phyloP scores from a whole-genome alignment of 352 stramenopile species.

The Phytophthora sp. region DNA sequence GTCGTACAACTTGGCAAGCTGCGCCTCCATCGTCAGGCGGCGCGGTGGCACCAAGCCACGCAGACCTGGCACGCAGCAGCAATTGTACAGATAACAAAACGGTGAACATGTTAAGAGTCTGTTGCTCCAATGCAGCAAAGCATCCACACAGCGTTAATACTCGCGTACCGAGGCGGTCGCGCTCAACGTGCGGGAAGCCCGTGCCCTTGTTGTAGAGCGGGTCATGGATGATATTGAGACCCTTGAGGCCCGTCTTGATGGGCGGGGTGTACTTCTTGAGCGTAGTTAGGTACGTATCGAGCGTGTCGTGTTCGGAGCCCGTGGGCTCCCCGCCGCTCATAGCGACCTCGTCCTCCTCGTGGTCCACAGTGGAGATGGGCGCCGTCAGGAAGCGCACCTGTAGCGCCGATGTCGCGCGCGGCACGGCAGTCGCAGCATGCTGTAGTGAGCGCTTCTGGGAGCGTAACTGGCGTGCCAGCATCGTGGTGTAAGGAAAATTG shows the following conservation, averaged over 20 bases:
- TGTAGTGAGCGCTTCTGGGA: constrained; percentile 33
- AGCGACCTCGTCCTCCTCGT: constrained; percentile 50
- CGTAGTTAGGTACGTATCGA: constrained; percentile 59
- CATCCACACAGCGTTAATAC: background rate
- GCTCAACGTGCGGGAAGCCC: constrained; percentile 84
- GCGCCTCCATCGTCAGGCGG: constrained; percentile 68
- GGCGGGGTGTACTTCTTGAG: constrained; percentile 85
- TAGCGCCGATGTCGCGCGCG: constrained; percentile 15
- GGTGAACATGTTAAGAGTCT: constrained; percentile 4
- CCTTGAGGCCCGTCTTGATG: constrained; percentile 76
- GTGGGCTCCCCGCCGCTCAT: constrained; percentile 30
- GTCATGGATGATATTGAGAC: constrained; percentile 85
- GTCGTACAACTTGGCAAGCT: constrained; percentile 81
- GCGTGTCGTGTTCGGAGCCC: constrained; percentile 48
- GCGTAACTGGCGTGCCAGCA: constrained; percentile 42
- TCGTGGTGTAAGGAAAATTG: background rate
- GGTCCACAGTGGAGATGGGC: constrained; percentile 36
- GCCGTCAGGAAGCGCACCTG: constrained; percentile 33
- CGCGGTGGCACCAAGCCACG: constrained; percentile 84
- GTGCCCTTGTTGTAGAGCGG: constrained; percentile 91
- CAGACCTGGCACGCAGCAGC: constrained; percentile 47
- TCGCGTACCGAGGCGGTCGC: constrained; percentile 79
- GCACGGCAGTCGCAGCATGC: constrained; percentile 13
- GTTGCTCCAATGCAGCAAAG: constrained; percentile 3
- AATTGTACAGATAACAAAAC: constrained; percentile 1